A percentile compares a stretch with the other conserved stretches of the same genome.
Conservation (phyloP, 441 rosid genomes). For the Erodium moschatum region DNA sequence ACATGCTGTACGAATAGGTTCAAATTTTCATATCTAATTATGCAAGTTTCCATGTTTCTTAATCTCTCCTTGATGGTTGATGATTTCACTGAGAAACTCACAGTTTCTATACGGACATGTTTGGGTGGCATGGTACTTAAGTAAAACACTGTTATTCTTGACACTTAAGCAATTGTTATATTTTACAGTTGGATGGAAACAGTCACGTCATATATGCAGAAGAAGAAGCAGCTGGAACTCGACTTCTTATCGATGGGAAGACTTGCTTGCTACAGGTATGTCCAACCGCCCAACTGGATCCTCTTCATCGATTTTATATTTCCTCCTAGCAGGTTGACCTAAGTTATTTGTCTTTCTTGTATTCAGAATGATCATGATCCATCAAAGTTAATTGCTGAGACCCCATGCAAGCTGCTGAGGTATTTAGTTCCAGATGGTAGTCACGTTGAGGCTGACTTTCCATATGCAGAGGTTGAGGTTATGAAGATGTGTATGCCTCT, state of each 20-base stretch:
- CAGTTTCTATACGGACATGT: not conserved
- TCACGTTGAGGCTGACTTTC: constrained; percentile 84
- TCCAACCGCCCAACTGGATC: constrained; percentile 11
- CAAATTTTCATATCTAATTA: not conserved
- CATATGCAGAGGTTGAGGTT: constrained; percentile 98
- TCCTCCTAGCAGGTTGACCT: constrained; percentile 10
- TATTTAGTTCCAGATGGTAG: constrained; percentile 82
- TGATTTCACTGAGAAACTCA: not conserved
- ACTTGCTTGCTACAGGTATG: constrained; percentile 92
- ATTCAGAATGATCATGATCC: constrained; percentile 96
- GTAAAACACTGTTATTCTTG: not conserved
- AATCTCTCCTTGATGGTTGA: not conserved
- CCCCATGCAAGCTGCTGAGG: constrained; percentile 96
- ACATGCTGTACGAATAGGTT: not conserved
- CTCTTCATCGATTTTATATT: constrained; percentile 1
- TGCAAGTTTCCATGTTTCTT: not conserved
- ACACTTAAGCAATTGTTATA: constrained; percentile 3
- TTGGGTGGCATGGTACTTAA: not conserved
- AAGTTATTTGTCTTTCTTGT: constrained; percentile 22
- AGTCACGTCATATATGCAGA: constrained; percentile 99
- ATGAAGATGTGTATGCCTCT: constrained; percentile 99
- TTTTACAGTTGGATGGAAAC: constrained; percentile 86
- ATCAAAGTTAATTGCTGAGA: constrained; percentile 90
- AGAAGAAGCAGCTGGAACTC: constrained; percentile 99
- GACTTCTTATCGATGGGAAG: constrained; percentile 97